Base-by-base conservation (phyloP, 768 basidiomycete genomes). In the Chalciporus chontae region DNA sequence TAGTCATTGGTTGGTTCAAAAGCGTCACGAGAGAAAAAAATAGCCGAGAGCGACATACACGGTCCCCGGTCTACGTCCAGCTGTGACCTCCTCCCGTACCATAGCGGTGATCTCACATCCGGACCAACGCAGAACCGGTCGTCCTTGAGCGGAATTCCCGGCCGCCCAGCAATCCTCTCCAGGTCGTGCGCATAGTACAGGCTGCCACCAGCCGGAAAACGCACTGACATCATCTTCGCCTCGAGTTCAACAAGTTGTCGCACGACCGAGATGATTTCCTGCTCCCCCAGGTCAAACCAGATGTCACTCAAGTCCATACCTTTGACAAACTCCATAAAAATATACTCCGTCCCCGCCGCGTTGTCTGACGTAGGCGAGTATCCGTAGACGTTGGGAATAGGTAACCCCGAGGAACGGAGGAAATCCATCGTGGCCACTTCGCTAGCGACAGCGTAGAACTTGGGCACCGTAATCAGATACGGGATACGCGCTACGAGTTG, bases 1-100 rank as follows among this genome's bases (percentile, higher is more conserved):
- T 76, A 77, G 50, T 10, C 37, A 10, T 36, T 13, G 11, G 24
- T 45, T 18, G 14, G 21, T 64, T 3, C 56, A 36, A 32, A 21
- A 52, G 39, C 15, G 26, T 8, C 2, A 21, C 4, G 21, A 4
- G 21, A 21, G 4, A 21, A 4, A 21, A 19, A 17, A 37, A 37
- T 8, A 27, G 40, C 13, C 19, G 32, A 24, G 17, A 41, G 44
- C 17, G 40, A 23, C 44, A 0, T 36, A 42, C 50, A 45, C 19
- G 44, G 44, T 41, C 34, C 44, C n/a, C 44, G 23, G 2, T 41
- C 39, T 27, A 45, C 23, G 39, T 51, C 24, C 17, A 51, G 39
- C 32, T 27, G 43, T 21, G 40, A 19, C n/a, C 50, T 41, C n/a
- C 50, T 41, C 17, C 50, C 50, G 21, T 43, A 43, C 48, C 48